Base-by-base conservation (phyloP, 208 protist genomes). In the Leishmania guyanensis region DNA sequence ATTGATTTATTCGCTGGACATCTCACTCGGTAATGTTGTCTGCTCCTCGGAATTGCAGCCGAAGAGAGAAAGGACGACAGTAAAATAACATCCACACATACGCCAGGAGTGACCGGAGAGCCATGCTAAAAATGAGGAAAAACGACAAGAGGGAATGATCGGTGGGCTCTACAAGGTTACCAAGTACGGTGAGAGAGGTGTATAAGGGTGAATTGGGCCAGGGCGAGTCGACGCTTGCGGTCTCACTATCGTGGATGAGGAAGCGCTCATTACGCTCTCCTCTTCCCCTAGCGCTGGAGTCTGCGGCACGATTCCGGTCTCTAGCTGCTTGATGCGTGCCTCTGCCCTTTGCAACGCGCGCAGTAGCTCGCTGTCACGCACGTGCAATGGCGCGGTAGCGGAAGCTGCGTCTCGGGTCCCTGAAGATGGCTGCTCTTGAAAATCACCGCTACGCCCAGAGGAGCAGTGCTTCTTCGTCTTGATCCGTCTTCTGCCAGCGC, bases 291-390 rank as follows among this genome's bases (percentile, higher is more conserved):
- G 22, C 36, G 20, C 43, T 43, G 36, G n/a, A 20, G 71, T 53
- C 73, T 12, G 17, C 29, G 5, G 29, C 29, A 39, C 26, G 20
- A 14, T 51, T 1, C 54, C n/a, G 17, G 62, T 43, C 79, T 95
- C 90, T 43, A 95, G 79, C 46, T 86, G 56, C 6, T 64, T 72
- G 36, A 91, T 86, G 22, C 88, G 88, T 10, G 65, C 58, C 84
- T 95, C 92, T 14, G 92, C 87, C 39, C 75, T 75, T n/a, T 87
- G 83, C 77, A 95, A 65, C 3, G 88, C 85, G 14, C 89, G 89
- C 56, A 95, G 82, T 36, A 95, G 83, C 65, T 95, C 90, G 81
- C 92, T 95, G 64, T 95, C 92, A 10, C 84, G 82, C 51, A 90
- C 90, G n/a, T 90, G 82, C 51, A 70, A 56, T 8, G 50, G 43